Percentiles rank a stretch among this genome's conserved stretches.
Conservation (phyloP, 768 basidiomycete genomes). For the button mushroom (Agaricus bisporus) region DNA sequence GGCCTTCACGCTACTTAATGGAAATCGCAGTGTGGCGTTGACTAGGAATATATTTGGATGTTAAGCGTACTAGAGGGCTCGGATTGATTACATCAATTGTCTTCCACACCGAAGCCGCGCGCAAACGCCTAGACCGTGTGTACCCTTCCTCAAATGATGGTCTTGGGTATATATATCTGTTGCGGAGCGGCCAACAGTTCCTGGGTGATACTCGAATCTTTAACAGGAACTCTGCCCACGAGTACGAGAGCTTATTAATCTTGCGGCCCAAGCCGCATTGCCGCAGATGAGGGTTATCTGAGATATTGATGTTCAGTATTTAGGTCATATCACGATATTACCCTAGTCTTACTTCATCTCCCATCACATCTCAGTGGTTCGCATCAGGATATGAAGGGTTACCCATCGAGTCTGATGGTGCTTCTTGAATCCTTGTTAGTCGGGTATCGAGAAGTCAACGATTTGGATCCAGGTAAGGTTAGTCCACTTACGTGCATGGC, state of each 20-base stretch:
- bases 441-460: background rate
- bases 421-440: background rate
- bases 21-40: no score
- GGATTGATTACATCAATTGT: background rate
- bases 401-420: background rate
- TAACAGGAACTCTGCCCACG: background rate
- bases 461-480: slow-evolving; percentile 2
- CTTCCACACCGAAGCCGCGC: background rate
- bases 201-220: background rate
- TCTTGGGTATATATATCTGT: background rate
- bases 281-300: background rate
- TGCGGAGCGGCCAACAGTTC: background rate
- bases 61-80: no score
- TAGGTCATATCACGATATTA: background rate
- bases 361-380: background rate
- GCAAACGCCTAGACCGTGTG: background rate
- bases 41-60: no score
- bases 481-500: background rate
- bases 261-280: background rate
- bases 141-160: background rate
- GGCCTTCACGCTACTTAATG: no score
- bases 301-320: no score
- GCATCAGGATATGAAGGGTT: background rate
- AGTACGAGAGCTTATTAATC: background rate
- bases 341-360: background rate